A percentile compares a stretch with the other conserved stretches of the same genome.
phyloP scores from a whole-genome alignment of 2,329 filamentous ascomycete genomes.

The Pseudogymnoascus sp. region DNA sequence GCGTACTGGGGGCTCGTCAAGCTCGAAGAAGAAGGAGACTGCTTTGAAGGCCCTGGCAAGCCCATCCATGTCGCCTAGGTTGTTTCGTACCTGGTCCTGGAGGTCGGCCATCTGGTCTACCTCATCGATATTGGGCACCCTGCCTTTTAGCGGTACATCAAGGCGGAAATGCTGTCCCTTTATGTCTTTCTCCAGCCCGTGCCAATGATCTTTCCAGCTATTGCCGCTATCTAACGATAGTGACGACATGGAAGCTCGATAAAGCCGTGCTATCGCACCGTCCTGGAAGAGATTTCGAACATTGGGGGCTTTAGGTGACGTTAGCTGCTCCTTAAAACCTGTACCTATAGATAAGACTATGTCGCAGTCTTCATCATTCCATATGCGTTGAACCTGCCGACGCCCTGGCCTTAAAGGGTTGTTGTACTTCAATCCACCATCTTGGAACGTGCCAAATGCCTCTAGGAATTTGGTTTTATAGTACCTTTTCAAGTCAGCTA shows the following conservation, averaged over 20 bases:
- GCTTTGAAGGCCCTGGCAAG: conserved; percentile 16
- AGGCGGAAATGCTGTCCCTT: conserved; percentile 20
- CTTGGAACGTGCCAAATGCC: conserved; percentile 10
- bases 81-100: conserved; percentile 14
- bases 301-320: conserved; percentile 16
- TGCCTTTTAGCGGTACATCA: conserved; percentile 17
- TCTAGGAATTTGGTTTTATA: too few relatives aligned
- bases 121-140: conserved; percentile 19
- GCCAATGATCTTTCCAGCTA: conserved; percentile 20
- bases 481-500: too few relatives aligned
- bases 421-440: conserved; percentile 21
- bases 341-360: conserved; percentile 19
- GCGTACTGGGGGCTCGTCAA: conserved; percentile 13
- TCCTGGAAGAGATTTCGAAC: conserved; percentile 19
- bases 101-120: conserved; percentile 18
- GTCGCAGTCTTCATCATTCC: conserved; percentile 16
- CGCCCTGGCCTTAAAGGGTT: conserved; percentile 17
- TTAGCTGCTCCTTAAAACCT: conserved; percentile 17
- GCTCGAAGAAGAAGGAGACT: conserved; percentile 18
- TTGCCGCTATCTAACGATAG: conserved; percentile 19
- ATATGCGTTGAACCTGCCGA: conserved; percentile 16
- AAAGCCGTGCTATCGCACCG: conserved; percentile 16
- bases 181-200: conserved; percentile 18
- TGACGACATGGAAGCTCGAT: conserved; percentile 21
- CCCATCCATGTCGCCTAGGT: conserved; percentile 15